phyloP scores from a whole-genome alignment of 768 basidiomycete species.

The Peribolospora kevripleyi region DNA sequence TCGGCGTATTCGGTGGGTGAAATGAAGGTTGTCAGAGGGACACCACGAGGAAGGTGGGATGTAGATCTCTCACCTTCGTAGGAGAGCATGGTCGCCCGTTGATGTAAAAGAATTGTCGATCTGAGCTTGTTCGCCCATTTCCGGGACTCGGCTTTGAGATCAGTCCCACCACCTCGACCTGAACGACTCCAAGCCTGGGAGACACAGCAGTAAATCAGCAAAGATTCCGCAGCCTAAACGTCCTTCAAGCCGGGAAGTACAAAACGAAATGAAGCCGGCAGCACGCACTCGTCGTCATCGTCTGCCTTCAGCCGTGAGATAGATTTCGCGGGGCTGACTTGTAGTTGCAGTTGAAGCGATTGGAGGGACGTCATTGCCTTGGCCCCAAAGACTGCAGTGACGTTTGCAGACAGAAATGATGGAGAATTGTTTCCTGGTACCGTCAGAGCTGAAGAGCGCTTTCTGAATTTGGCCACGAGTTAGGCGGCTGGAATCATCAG shows the following conservation, averaged over 20 bases:
- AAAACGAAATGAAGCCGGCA: neutral
- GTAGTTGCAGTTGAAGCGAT: too few species aligned
- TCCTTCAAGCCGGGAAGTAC: neutral
- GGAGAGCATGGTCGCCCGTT: conserved; percentile 74
- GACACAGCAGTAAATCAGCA: neutral
- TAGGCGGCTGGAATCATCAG: neutral
- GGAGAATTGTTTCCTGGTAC: neutral
- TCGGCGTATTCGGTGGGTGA: neutral
- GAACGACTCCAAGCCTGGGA: conserved; percentile 20
- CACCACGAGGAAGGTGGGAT: neutral
- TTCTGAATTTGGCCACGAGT: neutral
- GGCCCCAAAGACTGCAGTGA: too few species aligned
- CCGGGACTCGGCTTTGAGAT: conserved; percentile 59
- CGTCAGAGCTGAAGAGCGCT: neutral
- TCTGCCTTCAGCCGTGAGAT: too few species aligned
- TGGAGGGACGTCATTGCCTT: too few species aligned
- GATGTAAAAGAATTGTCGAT: conserved; percentile 77
- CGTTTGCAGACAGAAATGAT: too few species aligned
- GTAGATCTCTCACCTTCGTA: conserved; percentile 30
- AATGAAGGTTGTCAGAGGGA: neutral
- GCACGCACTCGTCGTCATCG: neutral
- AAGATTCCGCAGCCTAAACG: neutral
- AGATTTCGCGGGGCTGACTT: too few species aligned
- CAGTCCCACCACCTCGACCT: conserved; percentile 35
- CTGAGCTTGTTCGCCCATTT: conserved; percentile 48